Evolutionary conservation across 129 eudicot species (phyloP).

Genomic region (Tanacetum coccineum): DNA sequence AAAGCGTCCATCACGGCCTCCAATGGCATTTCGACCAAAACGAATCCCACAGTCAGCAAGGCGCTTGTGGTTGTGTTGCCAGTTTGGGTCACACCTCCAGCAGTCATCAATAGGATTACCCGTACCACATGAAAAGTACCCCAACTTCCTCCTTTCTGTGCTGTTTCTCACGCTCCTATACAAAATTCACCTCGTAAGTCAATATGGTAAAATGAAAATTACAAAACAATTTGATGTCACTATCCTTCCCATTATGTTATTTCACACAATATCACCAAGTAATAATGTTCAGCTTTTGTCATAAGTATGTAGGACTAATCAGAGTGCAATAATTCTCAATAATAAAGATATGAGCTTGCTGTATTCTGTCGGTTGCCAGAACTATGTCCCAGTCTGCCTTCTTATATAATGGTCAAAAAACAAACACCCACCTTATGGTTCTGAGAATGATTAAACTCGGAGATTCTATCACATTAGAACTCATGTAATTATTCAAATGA

Average conservation of each 20-base stretch:
- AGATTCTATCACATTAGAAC: slow-evolving; percentile 24
- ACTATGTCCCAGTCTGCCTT: neutral
- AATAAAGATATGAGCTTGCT: slow-evolving; percentile 14
- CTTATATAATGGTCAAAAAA: slow-evolving; percentile 14
- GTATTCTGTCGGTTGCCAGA: slow-evolving; percentile 27
- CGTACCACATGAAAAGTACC: slow-evolving; percentile 76
- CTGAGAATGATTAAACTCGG: slow-evolving; percentile 7
- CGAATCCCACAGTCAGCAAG: slow-evolving; percentile 93
- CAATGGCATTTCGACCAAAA: slow-evolving; percentile 85
- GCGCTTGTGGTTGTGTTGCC: slow-evolving; percentile 68
- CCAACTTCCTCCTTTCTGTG: slow-evolving; percentile 79
- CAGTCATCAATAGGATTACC: slow-evolving; percentile 95
- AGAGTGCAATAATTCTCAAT: slow-evolving; percentile 20
- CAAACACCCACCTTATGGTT: slow-evolving; percentile 1
- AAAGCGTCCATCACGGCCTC: slow-evolving; percentile 83
- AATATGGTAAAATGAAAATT: neutral
- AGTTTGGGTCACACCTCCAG: slow-evolving; percentile 88
- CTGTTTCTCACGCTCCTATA: slow-evolving; percentile 70
- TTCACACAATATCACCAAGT: no score
- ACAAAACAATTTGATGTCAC: no score
- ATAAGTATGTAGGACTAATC: slow-evolving; percentile 1
- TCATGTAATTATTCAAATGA: slow-evolving; percentile 26
- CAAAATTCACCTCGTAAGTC: slow-evolving; percentile 9
- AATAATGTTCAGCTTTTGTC: no score
- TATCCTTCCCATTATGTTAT: no score